Base-by-base conservation (phyloP, 2,329 filamentous ascomycete genomes). In the Plectosphaerella plurivora region DNA sequence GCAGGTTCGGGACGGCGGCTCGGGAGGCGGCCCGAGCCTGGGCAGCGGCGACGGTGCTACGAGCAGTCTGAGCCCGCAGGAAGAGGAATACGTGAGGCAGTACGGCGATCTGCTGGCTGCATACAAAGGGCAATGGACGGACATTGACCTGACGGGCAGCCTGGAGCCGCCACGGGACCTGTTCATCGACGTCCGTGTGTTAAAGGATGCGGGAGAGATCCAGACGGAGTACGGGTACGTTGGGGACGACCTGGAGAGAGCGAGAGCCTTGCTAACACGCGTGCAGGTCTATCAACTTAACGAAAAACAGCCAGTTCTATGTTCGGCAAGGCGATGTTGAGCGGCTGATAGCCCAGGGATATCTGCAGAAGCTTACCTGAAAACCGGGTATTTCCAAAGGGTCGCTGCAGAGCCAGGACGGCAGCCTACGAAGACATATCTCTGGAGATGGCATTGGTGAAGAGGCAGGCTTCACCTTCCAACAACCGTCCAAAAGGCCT, bases 101-200 rank as follows among this genome's bases (percentile, higher is more conserved):
- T 99, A 97, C 65, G 87, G 88, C 58, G 92, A 99, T 63, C 76
- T 99, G 59, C 74, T 99, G 51, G 91, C 93, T n/a, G 90, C 91
- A 2, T 97, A 95, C 71, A 99, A 99, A 68, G 94, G 94, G 1
- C 91, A 96, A 64, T 99, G 93, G 93, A 97, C 93, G 18, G 94
- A 99, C 67, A 88, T 99, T 59, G 94, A 99, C 70, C 75, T 99
- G 51, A 97, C 94, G 3, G 94, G 94, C 33, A 94, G 89, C 64
- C 75, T 99, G 65, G 91, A 96, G 65, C 94, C 94, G 22, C 94
- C 94, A n/a, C 84, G 84, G 61, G 94, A 99, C 70, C 74, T 99
- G 50, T 99, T 97, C 68, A 96, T 99, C 62, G 94, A 99, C 68
- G 94, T 99, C 36, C 80, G 94, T 46, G 94, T 99, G 47, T 73